These are phyloP conservation scores for Candida khao-thaluensis DNA, from an alignment of 805 yeast genomes.

Conservation along the genomic window DNA sequence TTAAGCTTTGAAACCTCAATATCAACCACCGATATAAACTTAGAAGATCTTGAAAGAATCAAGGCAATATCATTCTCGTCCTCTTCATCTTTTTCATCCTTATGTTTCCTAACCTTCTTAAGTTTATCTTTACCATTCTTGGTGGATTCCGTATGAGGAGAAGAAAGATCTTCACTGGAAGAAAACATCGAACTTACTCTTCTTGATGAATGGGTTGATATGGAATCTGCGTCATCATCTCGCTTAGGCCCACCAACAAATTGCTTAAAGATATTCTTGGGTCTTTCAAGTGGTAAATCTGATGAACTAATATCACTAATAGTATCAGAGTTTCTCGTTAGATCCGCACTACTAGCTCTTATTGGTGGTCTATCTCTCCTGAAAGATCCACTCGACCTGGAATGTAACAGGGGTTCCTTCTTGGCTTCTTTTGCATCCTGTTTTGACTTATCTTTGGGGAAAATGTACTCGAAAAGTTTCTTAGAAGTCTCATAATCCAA, in stretches of 20 bases:
- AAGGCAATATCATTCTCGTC: constrained; percentile 36
- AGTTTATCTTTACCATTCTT: constrained; percentile 3
- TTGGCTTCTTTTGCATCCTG: not conserved
- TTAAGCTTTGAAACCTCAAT: constrained; percentile 33
- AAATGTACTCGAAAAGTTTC: constrained; percentile 63
- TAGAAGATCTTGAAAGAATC: constrained; percentile 43
- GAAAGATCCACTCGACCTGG: not conserved
- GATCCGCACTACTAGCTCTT: not conserved
- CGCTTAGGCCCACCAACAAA: constrained; percentile 1
- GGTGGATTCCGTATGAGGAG: constrained; percentile 5
- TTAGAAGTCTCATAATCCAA: constrained; percentile 71
- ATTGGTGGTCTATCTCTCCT: not conserved
- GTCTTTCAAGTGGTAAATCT: constrained; percentile 13
- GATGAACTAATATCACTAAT: constrained; percentile 12
- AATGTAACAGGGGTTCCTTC: not conserved
- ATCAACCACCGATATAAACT: constrained; percentile 40
- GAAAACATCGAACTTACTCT: constrained; percentile 14
- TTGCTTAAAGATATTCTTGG: constrained; percentile 14
- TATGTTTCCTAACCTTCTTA: constrained; percentile 10
- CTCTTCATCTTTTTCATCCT: constrained; percentile 8
- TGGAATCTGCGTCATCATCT: constrained; percentile 12
- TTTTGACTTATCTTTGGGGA: constrained; percentile 49
- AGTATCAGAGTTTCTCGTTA: constrained; percentile 2
- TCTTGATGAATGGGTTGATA: constrained; percentile 10
- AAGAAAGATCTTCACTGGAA: constrained; percentile 13